Percentiles rank a stretch among this genome's conserved stretches.
Conservation (phyloP, 2,329 filamentous ascomycete species). For the Helicocarpus griseus region DNA sequence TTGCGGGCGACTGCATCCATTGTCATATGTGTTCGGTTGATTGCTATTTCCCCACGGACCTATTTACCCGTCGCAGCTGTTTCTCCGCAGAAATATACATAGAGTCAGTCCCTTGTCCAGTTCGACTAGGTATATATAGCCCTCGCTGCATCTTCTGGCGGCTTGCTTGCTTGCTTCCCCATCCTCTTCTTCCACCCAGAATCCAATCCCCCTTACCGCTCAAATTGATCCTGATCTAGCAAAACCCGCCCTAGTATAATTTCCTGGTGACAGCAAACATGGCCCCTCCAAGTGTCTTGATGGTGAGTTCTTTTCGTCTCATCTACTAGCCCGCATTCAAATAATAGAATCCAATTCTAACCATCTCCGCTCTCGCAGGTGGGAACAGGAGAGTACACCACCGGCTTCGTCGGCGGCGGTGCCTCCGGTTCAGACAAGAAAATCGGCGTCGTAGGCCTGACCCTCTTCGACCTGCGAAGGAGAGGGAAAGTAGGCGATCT, state of each 20-base stretch:
- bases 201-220: neutral
- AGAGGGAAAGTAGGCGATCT: conserved; percentile 80
- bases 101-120: too few relatives aligned
- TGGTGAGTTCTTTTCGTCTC: conserved; percentile 40
- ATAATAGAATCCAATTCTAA: conserved; percentile 6
- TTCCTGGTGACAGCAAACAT: conserved; percentile 24
- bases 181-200: neutral
- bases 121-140: neutral
- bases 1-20: too few relatives aligned
- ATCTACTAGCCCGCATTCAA: neutral
- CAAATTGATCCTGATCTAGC: neutral
- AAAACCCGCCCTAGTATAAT: neutral
- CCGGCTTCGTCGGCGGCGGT: conserved; percentile 77
- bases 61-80: neutral
- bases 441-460: conserved; percentile 84
- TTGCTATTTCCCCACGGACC: neutral
- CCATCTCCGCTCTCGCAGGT: conserved; percentile 41
- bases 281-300: conserved; percentile 57
- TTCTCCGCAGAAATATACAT: neutral
- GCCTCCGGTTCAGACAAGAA: conserved; percentile 90
- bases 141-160: too few relatives aligned
- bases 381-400: conserved; percentile 94
- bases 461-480: conserved; percentile 77
- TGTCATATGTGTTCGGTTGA: too few relatives aligned
- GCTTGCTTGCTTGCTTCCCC: neutral